Conservation (phyloP, 345 rosid species). For the Corchorus capsularis region DNA sequence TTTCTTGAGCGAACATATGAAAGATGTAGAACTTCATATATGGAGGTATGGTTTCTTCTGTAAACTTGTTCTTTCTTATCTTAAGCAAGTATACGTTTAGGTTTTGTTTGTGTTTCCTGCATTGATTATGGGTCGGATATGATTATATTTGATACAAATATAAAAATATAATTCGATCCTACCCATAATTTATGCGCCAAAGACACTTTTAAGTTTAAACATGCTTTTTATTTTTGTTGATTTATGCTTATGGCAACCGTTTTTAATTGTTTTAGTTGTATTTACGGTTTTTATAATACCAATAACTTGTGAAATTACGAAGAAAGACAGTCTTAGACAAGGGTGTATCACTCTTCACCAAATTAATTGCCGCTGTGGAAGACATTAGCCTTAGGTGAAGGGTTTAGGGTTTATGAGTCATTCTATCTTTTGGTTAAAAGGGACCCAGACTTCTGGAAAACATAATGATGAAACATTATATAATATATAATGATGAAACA, state of each 20-base stretch:
- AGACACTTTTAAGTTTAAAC: background rate
- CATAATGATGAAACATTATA: background rate
- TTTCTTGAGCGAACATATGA: conserved; percentile 97
- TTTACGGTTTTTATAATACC: background rate
- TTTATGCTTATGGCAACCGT: conserved; percentile 12
- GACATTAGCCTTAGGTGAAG: conserved; percentile 6
- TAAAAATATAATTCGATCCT: too few relatives aligned
- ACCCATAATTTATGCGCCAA: too few relatives aligned
- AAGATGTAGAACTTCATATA: conserved; percentile 96
- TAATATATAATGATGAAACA: background rate
- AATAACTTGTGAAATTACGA: background rate
- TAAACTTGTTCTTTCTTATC: conserved; percentile 18
- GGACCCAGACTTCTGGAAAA: background rate
- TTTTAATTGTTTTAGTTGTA: conserved; percentile 7
- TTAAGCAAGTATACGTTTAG: conserved; percentile 1
- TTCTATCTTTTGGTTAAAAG: background rate
- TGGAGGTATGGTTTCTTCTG: conserved; percentile 62
- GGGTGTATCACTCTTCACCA: background rate
- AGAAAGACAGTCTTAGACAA: background rate
- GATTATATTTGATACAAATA: too few relatives aligned
- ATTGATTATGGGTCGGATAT: too few relatives aligned
- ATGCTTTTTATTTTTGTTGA: background rate
- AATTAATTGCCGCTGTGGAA: background rate
- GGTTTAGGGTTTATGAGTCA: background rate
- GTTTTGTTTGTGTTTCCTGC: too few relatives aligned